A percentile compares a stretch with the other conserved stretches of the same genome.
Conservation (phyloP, 805 yeast genomes). For the Metschnikowia chrysomelidarum region DNA sequence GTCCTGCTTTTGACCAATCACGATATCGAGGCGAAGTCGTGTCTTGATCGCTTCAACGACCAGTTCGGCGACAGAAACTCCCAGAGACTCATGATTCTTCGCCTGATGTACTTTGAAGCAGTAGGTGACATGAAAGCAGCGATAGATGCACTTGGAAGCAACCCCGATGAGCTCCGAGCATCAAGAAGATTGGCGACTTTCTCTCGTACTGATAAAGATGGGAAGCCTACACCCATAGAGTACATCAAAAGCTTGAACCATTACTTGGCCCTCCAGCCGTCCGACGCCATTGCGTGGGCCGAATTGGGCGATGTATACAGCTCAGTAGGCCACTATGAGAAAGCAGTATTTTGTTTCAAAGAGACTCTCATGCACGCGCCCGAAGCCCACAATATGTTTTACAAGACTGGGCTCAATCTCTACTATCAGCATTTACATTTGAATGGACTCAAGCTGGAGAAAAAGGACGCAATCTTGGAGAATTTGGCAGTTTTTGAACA, state of each 20-base stretch:
- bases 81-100: slow-evolving; percentile 55
- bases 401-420: slow-evolving; percentile 51
- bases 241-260: slow-evolving; percentile 56
- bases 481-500: slow-evolving; percentile 23
- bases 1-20: slow-evolving; percentile 57
- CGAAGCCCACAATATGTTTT: slow-evolving; percentile 62
- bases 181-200: slow-evolving; percentile 38
- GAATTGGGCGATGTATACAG: slow-evolving; percentile 70
- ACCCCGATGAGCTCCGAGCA: slow-evolving; percentile 36
- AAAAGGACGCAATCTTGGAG: slow-evolving; percentile 32
- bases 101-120: slow-evolving; percentile 57
- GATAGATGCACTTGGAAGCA: slow-evolving; percentile 24
- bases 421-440: slow-evolving; percentile 31
- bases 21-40: slow-evolving; percentile 68
- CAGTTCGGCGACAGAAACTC: slow-evolving; percentile 57
- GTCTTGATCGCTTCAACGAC: slow-evolving; percentile 65
- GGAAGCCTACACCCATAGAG: slow-evolving; percentile 23
- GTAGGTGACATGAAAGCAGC: slow-evolving; percentile 38
- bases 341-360: slow-evolving; percentile 63
- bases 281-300: slow-evolving; percentile 76
- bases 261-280: slow-evolving; percentile 62
- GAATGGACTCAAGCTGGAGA: slow-evolving; percentile 15
- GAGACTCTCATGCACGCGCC: slow-evolving; percentile 73
- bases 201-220: slow-evolving; percentile 22
- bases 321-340: slow-evolving; percentile 58